Percentiles rank a stretch among this genome's conserved stretches.
phyloP scores from a whole-genome alignment of 352 stramenopile species.

The Pythium guiyangense region DNA sequence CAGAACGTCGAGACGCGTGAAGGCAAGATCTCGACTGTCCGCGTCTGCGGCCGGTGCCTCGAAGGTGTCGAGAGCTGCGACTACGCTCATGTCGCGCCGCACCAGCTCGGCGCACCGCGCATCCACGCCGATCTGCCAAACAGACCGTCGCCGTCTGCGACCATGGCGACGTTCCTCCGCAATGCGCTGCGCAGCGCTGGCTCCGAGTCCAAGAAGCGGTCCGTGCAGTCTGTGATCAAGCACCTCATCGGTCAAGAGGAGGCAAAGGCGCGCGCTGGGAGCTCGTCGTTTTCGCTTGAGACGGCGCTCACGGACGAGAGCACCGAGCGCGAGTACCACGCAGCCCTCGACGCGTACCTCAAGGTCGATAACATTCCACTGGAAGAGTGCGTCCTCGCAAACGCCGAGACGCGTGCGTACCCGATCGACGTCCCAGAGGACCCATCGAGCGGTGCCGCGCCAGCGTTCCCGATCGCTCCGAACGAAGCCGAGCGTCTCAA shows the following conservation, averaged over 20 bases:
- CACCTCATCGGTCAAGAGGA: slow-evolving; percentile 44
- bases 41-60: slow-evolving; percentile 44
- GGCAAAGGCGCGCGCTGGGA: slow-evolving; percentile 5
- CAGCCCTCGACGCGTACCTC: slow-evolving; percentile 7
- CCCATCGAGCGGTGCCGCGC: slow-evolving; percentile 13
- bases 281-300: slow-evolving; percentile 2
- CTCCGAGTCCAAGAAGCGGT: slow-evolving; percentile 22
- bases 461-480: slow-evolving; percentile 24
- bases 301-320: slow-evolving; percentile 5
- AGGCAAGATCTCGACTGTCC: slow-evolving; percentile 32
- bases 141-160: background rate
- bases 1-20: slow-evolving; percentile 22
- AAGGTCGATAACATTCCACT: slow-evolving; percentile 15
- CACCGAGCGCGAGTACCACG: slow-evolving; percentile 12
- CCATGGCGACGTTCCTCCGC: slow-evolving; percentile 18
- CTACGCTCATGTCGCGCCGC: slow-evolving; percentile 35
- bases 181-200: slow-evolving; percentile 15
- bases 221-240: slow-evolving; percentile 58
- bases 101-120: slow-evolving; percentile 17
- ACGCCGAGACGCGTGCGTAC: slow-evolving; percentile 42
- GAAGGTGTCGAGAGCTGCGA: slow-evolving; percentile 48
- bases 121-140: slow-evolving; percentile 10
- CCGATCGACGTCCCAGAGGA: slow-evolving; percentile 30
- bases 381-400: slow-evolving; percentile 39
- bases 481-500: slow-evolving; percentile 49